Base-by-base conservation (phyloP, 345 rosid species). In the Sisymbrium irio region DNA sequence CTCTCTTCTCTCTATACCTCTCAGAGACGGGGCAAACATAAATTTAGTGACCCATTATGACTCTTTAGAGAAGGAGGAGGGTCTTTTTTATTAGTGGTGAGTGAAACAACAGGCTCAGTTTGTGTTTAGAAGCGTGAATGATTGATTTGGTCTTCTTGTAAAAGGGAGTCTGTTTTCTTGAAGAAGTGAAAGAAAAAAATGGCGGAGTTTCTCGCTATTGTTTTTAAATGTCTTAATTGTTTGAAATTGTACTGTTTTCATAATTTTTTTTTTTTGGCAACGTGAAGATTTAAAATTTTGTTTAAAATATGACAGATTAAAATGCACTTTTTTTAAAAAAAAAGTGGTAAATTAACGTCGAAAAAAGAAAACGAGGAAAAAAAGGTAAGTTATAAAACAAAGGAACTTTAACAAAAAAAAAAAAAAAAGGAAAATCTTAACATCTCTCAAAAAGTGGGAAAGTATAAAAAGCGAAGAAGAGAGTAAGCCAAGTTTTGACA, bases 1-100 rank as follows among this genome's bases (percentile, higher is more conserved):
- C 93, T 20, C 86, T 95, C 19, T 95, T 85, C 65, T 82, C 97
- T 2, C 81, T 83, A 61, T 86, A 92, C 71, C 92, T 94, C 20
- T 83, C 97, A 3, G 96, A 88, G 80, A 78, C 82, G 44, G 82
- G 14, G 36, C 76, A 71, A 70, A 77, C 75, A 37, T 19, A 59
- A 57, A 70, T 75, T 62, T 62, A 69, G 63, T 56, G 17, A 28
- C 33, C 28, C 17, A 30, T 27, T 7, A 40, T 42, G 10, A 14
- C 27, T 49, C 18, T 44, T 65, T 64, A 12, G 51, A 27, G 12
- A 36, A 56, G 62, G 62, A 18, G 13, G 49, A 42, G 39, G 5
- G 68, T 30, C 28, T 58, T 35, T 56, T 44, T 10, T 51, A 25
- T 17, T 40, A 51, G 4, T 39, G 20, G 67, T 40, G 25, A 45